Percentiles rank a stretch among this genome's conserved stretches.
These are phyloP conservation scores for Botryotinia calthae DNA, from an alignment of 2,329 filamentous ascomycete species.

Conservation along the genomic window DNA sequence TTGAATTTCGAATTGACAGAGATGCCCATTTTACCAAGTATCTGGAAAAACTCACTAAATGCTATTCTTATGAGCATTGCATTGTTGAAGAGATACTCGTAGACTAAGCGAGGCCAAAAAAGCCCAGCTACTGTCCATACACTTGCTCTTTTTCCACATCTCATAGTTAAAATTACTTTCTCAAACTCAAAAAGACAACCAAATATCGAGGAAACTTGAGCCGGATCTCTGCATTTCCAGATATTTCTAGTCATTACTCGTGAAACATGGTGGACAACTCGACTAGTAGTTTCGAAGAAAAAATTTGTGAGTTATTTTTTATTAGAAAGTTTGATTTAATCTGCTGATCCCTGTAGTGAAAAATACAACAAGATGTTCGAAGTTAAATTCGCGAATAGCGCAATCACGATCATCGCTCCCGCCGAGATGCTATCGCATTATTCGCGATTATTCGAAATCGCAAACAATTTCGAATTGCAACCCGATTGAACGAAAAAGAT, in stretches of 20 bases:
- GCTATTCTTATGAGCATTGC: not conserved
- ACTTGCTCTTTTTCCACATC: not conserved
- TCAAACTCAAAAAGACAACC: not conserved
- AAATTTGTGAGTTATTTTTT: rapidly evolving
- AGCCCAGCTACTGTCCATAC: not conserved
- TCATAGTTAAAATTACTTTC: not conserved
- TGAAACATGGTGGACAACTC: not conserved
- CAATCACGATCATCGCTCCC: not conserved
- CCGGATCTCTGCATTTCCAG: not conserved
- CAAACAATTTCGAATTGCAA: not conserved
- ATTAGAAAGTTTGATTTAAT: not conserved
- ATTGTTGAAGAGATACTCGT: not conserved
- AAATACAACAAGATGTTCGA: rapidly evolving
- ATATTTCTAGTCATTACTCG: not conserved
- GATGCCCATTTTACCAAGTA: not conserved
- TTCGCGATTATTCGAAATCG: not conserved
- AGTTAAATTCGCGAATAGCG: not conserved
- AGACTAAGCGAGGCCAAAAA: not conserved
- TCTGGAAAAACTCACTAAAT: not conserved
- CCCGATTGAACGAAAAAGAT: not conserved
- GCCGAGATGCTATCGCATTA: not conserved
- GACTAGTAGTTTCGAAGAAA: not conserved
- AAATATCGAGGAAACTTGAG: not conserved
- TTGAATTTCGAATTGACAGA: not conserved
- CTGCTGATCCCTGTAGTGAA: not conserved